phyloP scores from a whole-genome alignment of 768 basidiomycete genomes.

The Rhodotorula toruloides region DNA sequence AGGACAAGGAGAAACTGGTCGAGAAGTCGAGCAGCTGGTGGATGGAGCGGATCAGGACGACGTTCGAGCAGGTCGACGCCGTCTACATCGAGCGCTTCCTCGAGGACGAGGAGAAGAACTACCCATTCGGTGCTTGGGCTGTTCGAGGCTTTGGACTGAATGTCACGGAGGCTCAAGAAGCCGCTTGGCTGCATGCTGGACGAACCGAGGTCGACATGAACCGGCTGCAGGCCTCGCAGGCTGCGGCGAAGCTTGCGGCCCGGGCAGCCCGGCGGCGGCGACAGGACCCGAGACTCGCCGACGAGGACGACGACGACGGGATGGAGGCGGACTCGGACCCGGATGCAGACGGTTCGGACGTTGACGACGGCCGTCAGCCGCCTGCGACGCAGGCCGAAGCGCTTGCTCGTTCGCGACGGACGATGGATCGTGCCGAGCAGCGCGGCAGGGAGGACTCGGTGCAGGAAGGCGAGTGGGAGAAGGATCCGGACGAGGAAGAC shows the following conservation, averaged over 20 bases:
- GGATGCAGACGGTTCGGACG: constrained; percentile 46
- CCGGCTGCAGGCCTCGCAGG: not conserved
- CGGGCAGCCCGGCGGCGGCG: not conserved
- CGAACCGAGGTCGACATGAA: constrained; percentile 4
- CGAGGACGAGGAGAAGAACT: constrained; percentile 30
- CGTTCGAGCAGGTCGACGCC: constrained; percentile 76
- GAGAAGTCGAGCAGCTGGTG: constrained; percentile 47
- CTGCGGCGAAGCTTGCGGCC: not conserved
- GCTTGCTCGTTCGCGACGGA: not conserved
- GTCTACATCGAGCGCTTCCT: constrained; percentile 29
- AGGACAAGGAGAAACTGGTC: constrained; percentile 8
- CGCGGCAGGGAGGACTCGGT: constrained; percentile 4
- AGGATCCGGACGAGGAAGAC: constrained; percentile 44
- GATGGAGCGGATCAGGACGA: constrained; percentile 74
- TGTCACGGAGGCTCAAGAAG: constrained; percentile 26
- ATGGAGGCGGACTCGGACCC: constrained; percentile 6
- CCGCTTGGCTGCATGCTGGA: constrained; percentile 3
- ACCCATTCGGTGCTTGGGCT: constrained; percentile 41
- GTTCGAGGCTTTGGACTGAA: constrained; percentile 37
- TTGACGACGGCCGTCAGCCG: constrained; percentile 38
- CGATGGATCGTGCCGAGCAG: not conserved
- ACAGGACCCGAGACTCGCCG: not conserved
- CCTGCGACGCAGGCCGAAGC: constrained; percentile 13
- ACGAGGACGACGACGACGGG: not conserved
- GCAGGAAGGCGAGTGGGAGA: not conserved